A percentile compares a stretch with the other conserved stretches of the same genome.
Conservation (phyloP, 2,329 filamentous ascomycete genomes). For the Sporothrix dimorphospora region DNA sequence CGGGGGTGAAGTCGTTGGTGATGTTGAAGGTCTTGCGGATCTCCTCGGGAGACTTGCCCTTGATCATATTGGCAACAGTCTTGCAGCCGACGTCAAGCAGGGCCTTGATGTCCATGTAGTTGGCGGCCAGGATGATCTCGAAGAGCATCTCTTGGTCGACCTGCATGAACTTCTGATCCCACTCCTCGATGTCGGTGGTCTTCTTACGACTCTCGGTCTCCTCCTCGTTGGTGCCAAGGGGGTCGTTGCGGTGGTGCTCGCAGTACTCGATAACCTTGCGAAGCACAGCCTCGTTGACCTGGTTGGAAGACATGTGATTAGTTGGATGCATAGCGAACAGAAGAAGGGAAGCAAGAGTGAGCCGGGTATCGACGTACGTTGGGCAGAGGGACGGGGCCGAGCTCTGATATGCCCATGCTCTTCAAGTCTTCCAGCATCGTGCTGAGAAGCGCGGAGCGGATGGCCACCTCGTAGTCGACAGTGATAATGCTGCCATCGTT, state of each 20-base stretch:
- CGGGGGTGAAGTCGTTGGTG: constrained; percentile 97
- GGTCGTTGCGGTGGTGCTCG: constrained; percentile 89
- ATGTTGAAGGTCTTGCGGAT: constrained; percentile 99
- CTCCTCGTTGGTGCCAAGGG: constrained; percentile 78
- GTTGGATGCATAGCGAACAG: not conserved
- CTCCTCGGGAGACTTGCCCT: constrained; percentile 99
- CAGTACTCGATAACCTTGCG: constrained; percentile 99
- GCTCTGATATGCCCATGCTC: constrained; percentile 34
- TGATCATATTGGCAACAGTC: constrained; percentile 99
- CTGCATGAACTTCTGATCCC: constrained; percentile 99
- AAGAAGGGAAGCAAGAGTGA: constrained; percentile 29
- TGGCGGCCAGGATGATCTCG: constrained; percentile 96
- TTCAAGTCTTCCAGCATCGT: constrained; percentile 97
- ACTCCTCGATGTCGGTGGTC: constrained; percentile 98
- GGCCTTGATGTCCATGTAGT: constrained; percentile 98
- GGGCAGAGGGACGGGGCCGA: constrained; percentile 79
- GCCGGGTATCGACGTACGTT: constrained; percentile 59
- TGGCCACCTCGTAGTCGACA: constrained; percentile 77
- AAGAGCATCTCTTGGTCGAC: constrained; percentile 99
- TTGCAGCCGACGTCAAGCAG: constrained; percentile 98
- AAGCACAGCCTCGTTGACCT: constrained; percentile 91
- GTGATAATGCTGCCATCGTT: constrained; percentile 54
- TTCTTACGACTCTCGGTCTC: constrained; percentile 95
- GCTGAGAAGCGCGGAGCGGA: constrained; percentile 94
- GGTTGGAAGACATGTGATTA: not conserved